Evolutionary conservation across 108 stramenopile species (phyloP).

Genomic region (Phaeodactylum tricornutum): DNA sequence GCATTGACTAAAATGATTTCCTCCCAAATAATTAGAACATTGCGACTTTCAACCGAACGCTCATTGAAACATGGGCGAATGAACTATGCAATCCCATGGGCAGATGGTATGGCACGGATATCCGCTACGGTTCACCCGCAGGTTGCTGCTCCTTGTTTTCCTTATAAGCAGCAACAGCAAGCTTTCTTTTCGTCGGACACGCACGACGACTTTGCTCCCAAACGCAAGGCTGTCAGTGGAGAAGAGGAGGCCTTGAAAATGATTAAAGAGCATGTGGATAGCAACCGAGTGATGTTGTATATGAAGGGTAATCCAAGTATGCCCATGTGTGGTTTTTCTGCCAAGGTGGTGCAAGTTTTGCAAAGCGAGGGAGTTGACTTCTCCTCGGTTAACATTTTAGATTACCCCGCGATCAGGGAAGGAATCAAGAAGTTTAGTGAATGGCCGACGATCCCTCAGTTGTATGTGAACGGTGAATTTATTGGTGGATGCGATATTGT

Average conservation of each 20-base stretch:
- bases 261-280: constrained; percentile 65
- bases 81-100: too few species aligned
- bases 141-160: too few species aligned
- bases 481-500: constrained; percentile 96
- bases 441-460: constrained; percentile 93
- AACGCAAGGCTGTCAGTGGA: constrained; percentile 48
- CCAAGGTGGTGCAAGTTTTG: constrained; percentile 81
- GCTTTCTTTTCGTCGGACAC: too few species aligned
- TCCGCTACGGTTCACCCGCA: too few species aligned
- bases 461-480: constrained; percentile 95
- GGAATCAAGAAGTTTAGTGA: constrained; percentile 83
- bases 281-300: constrained; percentile 93
- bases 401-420: constrained; percentile 92
- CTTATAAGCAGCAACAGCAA: too few species aligned
- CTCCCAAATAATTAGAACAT: too few species aligned
- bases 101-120: too few species aligned
- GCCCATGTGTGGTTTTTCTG: constrained; percentile 97
- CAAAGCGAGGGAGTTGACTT: constrained; percentile 87
- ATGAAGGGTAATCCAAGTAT: constrained; percentile 97
- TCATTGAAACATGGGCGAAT: too few species aligned
- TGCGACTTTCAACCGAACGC: too few species aligned
- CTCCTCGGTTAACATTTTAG: constrained; percentile 93
- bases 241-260: constrained; percentile 39
- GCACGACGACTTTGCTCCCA: constrained; percentile 79
- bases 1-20: too few species aligned